Conservation (phyloP, 1,284 basidiomycete species). For the Apiotrichum gamsii region DNA sequence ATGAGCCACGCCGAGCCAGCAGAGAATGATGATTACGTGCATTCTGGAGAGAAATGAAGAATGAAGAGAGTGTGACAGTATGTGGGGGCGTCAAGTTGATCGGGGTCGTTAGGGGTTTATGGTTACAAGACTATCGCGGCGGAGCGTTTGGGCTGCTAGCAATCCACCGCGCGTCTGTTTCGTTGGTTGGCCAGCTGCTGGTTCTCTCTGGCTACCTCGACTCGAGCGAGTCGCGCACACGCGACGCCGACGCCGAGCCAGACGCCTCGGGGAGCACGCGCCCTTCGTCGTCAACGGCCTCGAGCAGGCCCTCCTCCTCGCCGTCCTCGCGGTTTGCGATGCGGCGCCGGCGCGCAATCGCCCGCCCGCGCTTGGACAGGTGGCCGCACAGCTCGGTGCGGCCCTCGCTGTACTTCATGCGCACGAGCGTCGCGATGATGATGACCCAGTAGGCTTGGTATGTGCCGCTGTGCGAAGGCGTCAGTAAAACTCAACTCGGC, state of each 20-base stretch:
- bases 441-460: conserved; percentile 71
- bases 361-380: conserved; percentile 19
- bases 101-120: too few species aligned
- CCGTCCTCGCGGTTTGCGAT: conserved; percentile 17
- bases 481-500: not conserved
- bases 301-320: conserved; percentile 19
- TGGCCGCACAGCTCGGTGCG: conserved; percentile 35
- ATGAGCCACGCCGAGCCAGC: too few species aligned
- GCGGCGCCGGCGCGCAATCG: conserved; percentile 18
- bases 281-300: not conserved
- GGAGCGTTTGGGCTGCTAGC: too few species aligned
- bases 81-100: too few species aligned
- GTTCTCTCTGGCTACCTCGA: too few species aligned
- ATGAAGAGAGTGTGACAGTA: too few species aligned
- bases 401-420: conserved; percentile 57
- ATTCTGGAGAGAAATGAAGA: too few species aligned
- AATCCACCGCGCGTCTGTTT: too few species aligned
- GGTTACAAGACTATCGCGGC: too few species aligned
- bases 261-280: not conserved
- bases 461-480: conserved; percentile 29
- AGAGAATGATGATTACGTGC: too few species aligned
- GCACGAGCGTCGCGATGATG: conserved; percentile 56
- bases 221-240: too few species aligned
- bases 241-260: not conserved
- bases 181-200: too few species aligned